These are phyloP conservation scores for Pascua guehoae DNA, from an alignment of 1,284 basidiomycete species.

Conservation along the genomic window DNA sequence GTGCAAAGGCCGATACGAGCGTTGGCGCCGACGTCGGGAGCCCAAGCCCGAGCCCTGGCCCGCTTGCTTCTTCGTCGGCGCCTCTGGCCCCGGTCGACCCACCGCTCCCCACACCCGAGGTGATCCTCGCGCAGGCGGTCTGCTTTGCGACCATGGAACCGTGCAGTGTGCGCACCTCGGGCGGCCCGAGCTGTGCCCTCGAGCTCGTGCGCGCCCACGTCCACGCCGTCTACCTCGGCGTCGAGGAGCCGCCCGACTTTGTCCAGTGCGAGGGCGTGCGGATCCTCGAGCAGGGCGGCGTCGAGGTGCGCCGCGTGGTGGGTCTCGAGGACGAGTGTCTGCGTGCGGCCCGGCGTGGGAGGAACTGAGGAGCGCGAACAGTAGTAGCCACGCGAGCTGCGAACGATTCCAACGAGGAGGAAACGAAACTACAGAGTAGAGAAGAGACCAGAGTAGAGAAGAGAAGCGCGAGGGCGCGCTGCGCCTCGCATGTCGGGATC, in stretches of 20 bases:
- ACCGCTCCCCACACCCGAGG: slow-evolving; percentile 8
- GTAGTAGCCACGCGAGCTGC: too few species aligned
- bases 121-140: slow-evolving; percentile 25
- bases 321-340: slow-evolving; percentile 69
- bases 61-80: too few species aligned
- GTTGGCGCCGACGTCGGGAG: slow-evolving; percentile 33
- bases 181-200: slow-evolving; percentile 79
- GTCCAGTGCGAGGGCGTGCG: slow-evolving; percentile 85
- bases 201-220: slow-evolving; percentile 73
- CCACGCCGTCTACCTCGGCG: slow-evolving; percentile 79
- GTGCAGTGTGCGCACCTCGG: slow-evolving; percentile 85
- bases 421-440: too few species aligned
- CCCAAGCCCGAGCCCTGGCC: background rate
- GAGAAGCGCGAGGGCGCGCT: too few species aligned
- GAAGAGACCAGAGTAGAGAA: too few species aligned
- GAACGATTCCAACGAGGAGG: too few species aligned
- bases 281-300: slow-evolving; percentile 68
- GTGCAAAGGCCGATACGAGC: background rate
- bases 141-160: slow-evolving; percentile 96
- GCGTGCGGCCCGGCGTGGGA: slow-evolving; percentile 61
- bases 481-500: too few species aligned
- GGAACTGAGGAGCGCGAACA: slow-evolving; percentile 5
- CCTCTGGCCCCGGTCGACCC: background rate
- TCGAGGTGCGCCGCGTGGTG: slow-evolving; percentile 70
- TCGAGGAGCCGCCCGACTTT: slow-evolving; percentile 90